Evolutionary conservation across 2,329 filamentous ascomycete species (phyloP).

Genomic region (Alternaria infectoria): DNA sequence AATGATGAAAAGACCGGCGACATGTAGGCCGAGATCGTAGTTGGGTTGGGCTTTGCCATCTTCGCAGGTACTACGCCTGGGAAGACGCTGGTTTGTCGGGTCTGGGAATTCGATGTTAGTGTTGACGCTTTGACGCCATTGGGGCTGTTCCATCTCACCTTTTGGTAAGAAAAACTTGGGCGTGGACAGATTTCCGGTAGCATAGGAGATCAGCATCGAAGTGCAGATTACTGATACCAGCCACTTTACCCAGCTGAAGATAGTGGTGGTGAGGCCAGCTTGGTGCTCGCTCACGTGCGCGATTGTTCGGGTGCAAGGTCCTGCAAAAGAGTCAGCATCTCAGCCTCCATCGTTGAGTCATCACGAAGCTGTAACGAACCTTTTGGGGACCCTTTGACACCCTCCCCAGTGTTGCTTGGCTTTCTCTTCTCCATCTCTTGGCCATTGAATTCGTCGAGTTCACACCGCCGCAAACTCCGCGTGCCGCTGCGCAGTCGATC

Average conservation of each 20-base stretch:
- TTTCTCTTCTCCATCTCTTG: slow-evolving; percentile 27
- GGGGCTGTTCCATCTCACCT: slow-evolving; percentile 10
- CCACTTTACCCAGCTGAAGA: slow-evolving; percentile 30
- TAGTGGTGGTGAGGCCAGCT: slow-evolving; percentile 16
- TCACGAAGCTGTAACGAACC: slow-evolving; percentile 12
- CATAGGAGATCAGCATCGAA: slow-evolving; percentile 31
- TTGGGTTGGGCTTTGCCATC: slow-evolving; percentile 26
- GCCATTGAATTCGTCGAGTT: slow-evolving; percentile 19
- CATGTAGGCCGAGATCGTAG: slow-evolving; percentile 40
- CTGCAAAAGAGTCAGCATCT: slow-evolving; percentile 20
- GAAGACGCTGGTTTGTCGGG: slow-evolving; percentile 17
- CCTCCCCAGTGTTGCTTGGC: slow-evolving; percentile 21
- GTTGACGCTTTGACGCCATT: neutral
- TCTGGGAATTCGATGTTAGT: neutral
- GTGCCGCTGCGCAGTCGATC: slow-evolving; percentile 21
- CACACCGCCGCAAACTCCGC: slow-evolving; percentile 17
- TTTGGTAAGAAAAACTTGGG: slow-evolving; percentile 7
- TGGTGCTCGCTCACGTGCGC: slow-evolving; percentile 24
- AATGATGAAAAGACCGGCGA: slow-evolving; percentile 44
- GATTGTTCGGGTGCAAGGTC: slow-evolving; percentile 40
- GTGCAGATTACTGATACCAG: slow-evolving; percentile 33
- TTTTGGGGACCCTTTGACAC: slow-evolving; percentile 32
- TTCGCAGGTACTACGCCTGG: slow-evolving; percentile 30
- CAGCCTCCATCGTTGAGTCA: neutral
- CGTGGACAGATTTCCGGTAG: slow-evolving; percentile 11